These are phyloP conservation scores for Alternaria alternata DNA, from an alignment of 2,329 filamentous ascomycete species.

Conservation along the genomic window DNA sequence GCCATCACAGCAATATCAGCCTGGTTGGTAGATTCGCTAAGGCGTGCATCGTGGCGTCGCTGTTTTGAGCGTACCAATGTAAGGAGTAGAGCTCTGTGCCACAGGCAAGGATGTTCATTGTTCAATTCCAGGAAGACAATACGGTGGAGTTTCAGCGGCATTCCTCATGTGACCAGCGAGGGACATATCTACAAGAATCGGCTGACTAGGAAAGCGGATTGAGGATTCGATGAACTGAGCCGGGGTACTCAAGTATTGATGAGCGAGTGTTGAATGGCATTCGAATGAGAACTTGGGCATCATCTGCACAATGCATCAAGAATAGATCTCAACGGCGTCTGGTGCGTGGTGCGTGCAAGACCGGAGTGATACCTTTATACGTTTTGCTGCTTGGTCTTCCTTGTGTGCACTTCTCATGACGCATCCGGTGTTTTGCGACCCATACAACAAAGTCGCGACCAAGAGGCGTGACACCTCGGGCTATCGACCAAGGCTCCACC, in stretches of 20 bases:
- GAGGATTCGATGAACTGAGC: neutral
- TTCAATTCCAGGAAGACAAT: neutral
- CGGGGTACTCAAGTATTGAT: neutral
- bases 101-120: neutral
- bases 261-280: neutral
- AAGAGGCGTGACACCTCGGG: neutral
- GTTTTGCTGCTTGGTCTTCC: neutral
- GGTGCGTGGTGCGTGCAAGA: neutral
- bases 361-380: neutral
- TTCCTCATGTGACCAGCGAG: neutral
- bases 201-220: neutral
- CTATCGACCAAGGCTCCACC: neutral
- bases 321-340: neutral
- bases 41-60: neutral
- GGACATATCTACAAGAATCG: neutral
- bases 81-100: neutral
- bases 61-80: neutral
- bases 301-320: neutral
- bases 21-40: neutral
- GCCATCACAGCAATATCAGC: no score
- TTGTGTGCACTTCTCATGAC: neutral
- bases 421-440: constrained; percentile 3
- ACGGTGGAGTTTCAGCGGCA: neutral
- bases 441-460: neutral
- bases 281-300: neutral